Conservation (phyloP, 2,329 filamentous ascomycete genomes). For the Penicillium crustosum region DNA sequence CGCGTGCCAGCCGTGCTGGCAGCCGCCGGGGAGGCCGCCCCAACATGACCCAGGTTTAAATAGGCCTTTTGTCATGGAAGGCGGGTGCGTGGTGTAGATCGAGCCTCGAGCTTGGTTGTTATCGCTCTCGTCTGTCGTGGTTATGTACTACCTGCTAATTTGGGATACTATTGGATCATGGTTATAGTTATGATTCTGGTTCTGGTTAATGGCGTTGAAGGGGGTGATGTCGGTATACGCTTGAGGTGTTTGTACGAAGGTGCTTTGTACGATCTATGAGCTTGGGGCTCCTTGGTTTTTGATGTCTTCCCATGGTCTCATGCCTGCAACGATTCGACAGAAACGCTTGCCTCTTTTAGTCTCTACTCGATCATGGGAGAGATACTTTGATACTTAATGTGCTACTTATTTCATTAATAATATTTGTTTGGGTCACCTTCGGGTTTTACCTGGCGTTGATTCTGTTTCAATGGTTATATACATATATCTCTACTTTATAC, state of each 20-base stretch:
- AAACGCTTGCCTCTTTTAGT: neutral
- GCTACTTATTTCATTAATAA: slow-evolving; percentile 10
- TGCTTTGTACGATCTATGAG: neutral
- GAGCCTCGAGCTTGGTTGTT: neutral
- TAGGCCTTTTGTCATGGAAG: neutral
- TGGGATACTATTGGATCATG: neutral
- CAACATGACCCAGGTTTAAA: slow-evolving; percentile 49
- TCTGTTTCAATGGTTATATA: neutral
- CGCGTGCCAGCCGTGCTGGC: slow-evolving; percentile 33
- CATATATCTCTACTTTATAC: too few species aligned
- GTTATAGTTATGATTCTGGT: neutral
- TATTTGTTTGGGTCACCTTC: slow-evolving; percentile 1
- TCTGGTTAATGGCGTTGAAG: slow-evolving; percentile 2
- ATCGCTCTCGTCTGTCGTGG: neutral
- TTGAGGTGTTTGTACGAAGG: neutral
- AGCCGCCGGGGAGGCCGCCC: slow-evolving; percentile 36
- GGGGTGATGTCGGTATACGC: neutral
- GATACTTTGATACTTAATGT: slow-evolving; percentile 3
- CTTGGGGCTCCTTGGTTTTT: neutral
- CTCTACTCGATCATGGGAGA: neutral
- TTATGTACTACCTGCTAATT: slow-evolving; percentile 5
- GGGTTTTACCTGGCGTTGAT: neutral
- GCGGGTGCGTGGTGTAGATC: neutral
- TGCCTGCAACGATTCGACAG: slow-evolving; percentile 1
- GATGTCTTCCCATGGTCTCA: slow-evolving; percentile 1